These are phyloP conservation scores for Picochlorum sp. DNA, from an alignment of 139 green algal genomes.

Conservation along the genomic window DNA sequence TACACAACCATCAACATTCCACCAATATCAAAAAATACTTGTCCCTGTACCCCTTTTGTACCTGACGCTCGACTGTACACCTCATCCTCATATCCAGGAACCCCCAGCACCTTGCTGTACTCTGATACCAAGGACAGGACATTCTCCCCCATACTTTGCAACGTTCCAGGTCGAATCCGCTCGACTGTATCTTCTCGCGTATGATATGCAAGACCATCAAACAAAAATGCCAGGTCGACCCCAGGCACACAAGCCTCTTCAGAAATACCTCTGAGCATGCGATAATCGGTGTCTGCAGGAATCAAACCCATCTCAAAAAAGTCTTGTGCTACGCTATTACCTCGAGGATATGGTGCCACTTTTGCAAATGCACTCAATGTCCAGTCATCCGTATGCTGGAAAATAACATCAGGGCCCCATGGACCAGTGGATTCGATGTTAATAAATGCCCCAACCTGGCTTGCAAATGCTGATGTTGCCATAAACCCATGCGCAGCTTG, in stretches of 20 bases:
- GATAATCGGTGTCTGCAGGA: slow-evolving; percentile 68
- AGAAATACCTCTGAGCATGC: slow-evolving; percentile 49
- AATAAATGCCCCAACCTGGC: slow-evolving; percentile 52
- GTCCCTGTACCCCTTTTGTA: background rate
- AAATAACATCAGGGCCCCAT: slow-evolving; percentile 58
- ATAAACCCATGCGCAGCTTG: slow-evolving; percentile 35
- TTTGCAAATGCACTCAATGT: slow-evolving; percentile 38
- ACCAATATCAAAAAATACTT: slow-evolving; percentile 16
- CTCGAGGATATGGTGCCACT: slow-evolving; percentile 32
- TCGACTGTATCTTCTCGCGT: slow-evolving; percentile 34
- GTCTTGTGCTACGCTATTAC: slow-evolving; percentile 49
- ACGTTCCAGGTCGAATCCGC: slow-evolving; percentile 43
- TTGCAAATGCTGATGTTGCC: slow-evolving; percentile 11
- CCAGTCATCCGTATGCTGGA: slow-evolving; percentile 61
- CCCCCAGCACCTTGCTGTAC: slow-evolving; percentile 26
- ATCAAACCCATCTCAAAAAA: slow-evolving; percentile 55
- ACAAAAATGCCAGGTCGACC: slow-evolving; percentile 59
- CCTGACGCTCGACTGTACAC: background rate
- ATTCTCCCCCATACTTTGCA: slow-evolving; percentile 59
- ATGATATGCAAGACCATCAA: slow-evolving; percentile 58
- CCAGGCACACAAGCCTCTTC: slow-evolving; percentile 43
- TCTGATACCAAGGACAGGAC: slow-evolving; percentile 23
- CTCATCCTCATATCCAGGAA: background rate
- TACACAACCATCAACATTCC: slow-evolving; percentile 29
- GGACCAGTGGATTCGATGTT: slow-evolving; percentile 67